Evolutionary conservation across 345 rosid species (phyloP).

Genomic region (Brassica rapa): DNA sequence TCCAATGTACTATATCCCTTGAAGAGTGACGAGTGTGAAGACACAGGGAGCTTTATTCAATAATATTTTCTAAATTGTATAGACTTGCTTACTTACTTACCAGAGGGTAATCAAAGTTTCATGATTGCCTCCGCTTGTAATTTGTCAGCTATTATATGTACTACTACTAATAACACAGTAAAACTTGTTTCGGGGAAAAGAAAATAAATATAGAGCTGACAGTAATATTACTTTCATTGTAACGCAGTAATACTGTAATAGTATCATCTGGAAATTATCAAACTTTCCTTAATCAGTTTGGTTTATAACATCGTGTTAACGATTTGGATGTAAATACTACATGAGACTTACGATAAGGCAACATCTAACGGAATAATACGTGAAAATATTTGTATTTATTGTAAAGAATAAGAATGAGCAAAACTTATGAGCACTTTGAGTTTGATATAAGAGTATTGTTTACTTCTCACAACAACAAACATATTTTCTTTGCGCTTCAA

Average conservation of each 20-base stretch:
- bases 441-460: too few species aligned
- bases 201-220: neutral
- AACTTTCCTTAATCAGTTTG: too few species aligned
- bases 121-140: constrained; percentile 13
- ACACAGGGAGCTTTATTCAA: neutral
- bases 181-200: neutral
- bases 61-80: neutral
- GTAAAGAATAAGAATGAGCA: too few species aligned
- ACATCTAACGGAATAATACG: too few species aligned
- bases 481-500: too few species aligned
- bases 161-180: neutral
- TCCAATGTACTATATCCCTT: constrained; percentile 83
- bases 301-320: too few species aligned
- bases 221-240: neutral
- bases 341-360: too few species aligned
- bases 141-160: neutral
- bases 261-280: neutral
- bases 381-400: too few species aligned
- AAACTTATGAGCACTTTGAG: too few species aligned
- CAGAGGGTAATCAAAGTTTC: constrained; percentile 24
- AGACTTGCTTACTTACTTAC: constrained; percentile 10
- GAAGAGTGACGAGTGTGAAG: neutral
- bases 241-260: neutral
- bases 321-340: too few species aligned
- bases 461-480: too few species aligned